Evolutionary conservation across 805 yeast genomes (phyloP).

Genomic region (Nakazawaea ernobii): DNA sequence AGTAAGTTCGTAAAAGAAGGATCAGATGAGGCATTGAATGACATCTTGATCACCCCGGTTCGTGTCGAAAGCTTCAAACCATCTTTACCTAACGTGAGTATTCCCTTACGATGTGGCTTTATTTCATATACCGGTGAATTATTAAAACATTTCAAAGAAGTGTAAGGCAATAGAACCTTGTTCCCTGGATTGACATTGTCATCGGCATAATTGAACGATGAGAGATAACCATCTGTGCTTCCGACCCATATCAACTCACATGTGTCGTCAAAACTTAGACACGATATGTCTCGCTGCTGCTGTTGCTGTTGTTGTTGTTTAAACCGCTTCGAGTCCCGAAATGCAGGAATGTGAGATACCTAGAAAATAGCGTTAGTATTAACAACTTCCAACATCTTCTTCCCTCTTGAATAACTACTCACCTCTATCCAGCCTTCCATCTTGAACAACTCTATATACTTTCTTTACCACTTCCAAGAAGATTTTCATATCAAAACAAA

Average conservation of each 20-base stretch:
- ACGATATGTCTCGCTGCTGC: conserved; percentile 20
- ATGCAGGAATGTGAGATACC: conserved; percentile 27
- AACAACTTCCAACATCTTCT: neutral
- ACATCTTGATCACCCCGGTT: conserved; percentile 45
- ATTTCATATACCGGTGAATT: conserved; percentile 44
- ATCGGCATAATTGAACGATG: conserved; percentile 23
- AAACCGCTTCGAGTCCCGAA: conserved; percentile 19
- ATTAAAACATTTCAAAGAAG: conserved; percentile 49
- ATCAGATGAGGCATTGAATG: conserved; percentile 11
- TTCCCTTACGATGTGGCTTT: conserved; percentile 49
- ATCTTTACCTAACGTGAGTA: conserved; percentile 48
- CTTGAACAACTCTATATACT: neutral
- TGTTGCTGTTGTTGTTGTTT: conserved; percentile 14
- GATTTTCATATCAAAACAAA: no score
- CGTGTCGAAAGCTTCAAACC: conserved; percentile 49
- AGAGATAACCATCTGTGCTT: conserved; percentile 50
- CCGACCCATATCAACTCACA: conserved; percentile 85
- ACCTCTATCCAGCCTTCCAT: conserved; percentile 53
- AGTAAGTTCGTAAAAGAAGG: conserved; percentile 28
- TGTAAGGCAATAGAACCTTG: conserved; percentile 46
- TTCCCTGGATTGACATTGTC: conserved; percentile 23
- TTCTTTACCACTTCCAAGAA: neutral
- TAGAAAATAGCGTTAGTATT: conserved; percentile 10
- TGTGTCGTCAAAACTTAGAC: conserved; percentile 56
- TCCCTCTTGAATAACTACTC: conserved; percentile 16